Evolutionary conservation across 495 filamentous ascomycete species (phyloP).

Genomic region (Bacidia rubella): DNA sequence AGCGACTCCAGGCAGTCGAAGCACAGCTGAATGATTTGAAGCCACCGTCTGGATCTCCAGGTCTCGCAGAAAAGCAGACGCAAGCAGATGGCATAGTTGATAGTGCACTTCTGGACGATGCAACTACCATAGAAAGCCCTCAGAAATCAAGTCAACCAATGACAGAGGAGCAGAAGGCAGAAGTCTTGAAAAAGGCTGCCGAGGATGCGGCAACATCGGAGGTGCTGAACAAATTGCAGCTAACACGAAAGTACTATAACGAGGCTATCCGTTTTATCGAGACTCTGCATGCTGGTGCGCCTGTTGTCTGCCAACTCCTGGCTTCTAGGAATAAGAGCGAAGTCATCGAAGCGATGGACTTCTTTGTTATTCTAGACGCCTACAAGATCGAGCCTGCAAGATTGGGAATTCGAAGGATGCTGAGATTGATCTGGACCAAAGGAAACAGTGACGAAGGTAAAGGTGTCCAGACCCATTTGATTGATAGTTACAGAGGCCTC

Average conservation of each 20-base stretch:
- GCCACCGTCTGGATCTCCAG: conserved; percentile 64
- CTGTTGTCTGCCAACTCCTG: conserved; percentile 68
- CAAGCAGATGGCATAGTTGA: conserved; percentile 51
- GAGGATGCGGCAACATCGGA: conserved; percentile 65
- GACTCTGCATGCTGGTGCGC: conserved; percentile 71
- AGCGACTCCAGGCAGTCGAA: conserved; percentile 65
- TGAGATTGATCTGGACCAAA: conserved; percentile 96
- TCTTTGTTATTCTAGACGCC: conserved; percentile 83
- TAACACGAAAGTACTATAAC: conserved; percentile 77
- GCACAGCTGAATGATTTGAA: conserved; percentile 67
- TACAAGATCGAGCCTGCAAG: conserved; percentile 91
- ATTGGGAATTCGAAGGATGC: conserved; percentile 80
- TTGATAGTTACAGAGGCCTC: conserved; percentile 89
- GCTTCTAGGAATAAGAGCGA: conserved; percentile 94
- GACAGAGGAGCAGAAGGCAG: conserved; percentile 43
- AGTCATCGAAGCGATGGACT: conserved; percentile 98
- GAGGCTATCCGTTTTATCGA: conserved; percentile 93
- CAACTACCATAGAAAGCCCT: conserved; percentile 57
- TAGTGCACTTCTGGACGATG: conserved; percentile 71
- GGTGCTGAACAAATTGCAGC: conserved; percentile 66
- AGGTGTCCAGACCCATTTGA: conserved; percentile 90
- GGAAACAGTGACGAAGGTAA: conserved; percentile 98
- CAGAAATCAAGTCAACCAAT: conserved; percentile 46
- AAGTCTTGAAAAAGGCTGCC: conserved; percentile 48
- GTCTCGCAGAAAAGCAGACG: conserved; percentile 48